Evolutionary conservation across 1,139 yeast species (phyloP).

Genomic region (Suhomyces terraborum): DNA sequence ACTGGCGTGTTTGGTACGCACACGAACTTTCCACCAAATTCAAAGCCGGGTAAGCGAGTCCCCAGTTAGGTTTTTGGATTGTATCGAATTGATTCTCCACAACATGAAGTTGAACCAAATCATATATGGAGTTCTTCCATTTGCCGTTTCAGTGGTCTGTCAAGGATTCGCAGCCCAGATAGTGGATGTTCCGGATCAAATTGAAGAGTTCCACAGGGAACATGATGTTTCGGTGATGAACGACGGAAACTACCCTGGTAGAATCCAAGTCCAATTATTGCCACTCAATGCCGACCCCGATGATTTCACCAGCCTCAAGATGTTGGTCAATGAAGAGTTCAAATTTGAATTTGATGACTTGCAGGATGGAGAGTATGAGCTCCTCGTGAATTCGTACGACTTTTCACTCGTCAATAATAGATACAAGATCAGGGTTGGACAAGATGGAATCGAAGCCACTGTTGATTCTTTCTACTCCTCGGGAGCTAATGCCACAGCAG

Average conservation of each 20-base stretch:
- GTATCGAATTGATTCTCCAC: background rate
- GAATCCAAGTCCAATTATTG: constrained; percentile 36
- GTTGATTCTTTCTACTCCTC: constrained; percentile 20
- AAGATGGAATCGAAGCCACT: constrained; percentile 21
- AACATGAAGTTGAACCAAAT: constrained; percentile 1
- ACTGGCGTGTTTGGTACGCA: constrained; percentile 5
- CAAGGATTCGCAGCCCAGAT: constrained; percentile 20
- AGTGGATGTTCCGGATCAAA: constrained; percentile 28
- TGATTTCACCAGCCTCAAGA: constrained; percentile 13
- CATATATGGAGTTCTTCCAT: background rate
- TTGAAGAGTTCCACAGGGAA: constrained; percentile 25
- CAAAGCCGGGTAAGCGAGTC: constrained; percentile 15
- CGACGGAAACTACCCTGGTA: constrained; percentile 39
- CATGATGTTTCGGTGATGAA: constrained; percentile 30
- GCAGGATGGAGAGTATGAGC: constrained; percentile 36
- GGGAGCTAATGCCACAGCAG: constrained; percentile 21
- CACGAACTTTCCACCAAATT: background rate
- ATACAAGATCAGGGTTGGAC: constrained; percentile 30
- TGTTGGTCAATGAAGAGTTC: constrained; percentile 30
- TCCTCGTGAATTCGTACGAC: constrained; percentile 41
- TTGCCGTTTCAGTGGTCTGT: constrained; percentile 2
- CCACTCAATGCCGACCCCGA: constrained; percentile 14
- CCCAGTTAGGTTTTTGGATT: background rate
- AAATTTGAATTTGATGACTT: constrained; percentile 30
- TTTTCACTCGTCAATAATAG: constrained; percentile 31